Conservation (phyloP, 2,329 filamentous ascomycete genomes). For the Dothidotthia symphoricarpi region DNA sequence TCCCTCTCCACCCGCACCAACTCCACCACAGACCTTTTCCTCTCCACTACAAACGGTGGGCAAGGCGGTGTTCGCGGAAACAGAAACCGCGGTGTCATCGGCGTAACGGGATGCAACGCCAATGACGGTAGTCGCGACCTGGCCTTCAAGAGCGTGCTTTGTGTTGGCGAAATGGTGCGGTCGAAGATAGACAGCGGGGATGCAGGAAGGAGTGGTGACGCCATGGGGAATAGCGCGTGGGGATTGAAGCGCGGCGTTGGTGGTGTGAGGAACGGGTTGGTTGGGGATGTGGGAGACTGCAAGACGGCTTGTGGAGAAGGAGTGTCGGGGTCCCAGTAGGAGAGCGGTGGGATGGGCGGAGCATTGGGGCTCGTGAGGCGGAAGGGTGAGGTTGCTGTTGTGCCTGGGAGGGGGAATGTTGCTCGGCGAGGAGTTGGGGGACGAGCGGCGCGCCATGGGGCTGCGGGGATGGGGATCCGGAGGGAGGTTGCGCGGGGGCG, state of each 20-base stretch:
- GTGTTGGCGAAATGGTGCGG: conserved; percentile 8
- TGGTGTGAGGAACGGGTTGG: conserved; percentile 18
- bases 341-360: conserved; percentile 14
- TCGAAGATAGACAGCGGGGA: conserved; percentile 23
- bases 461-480: conserved; percentile 8
- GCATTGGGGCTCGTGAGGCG: not conserved
- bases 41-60: conserved; percentile 1
- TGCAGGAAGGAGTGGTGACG: conserved; percentile 15
- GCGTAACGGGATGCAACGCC: not conserved
- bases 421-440: conserved; percentile 16
- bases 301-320: too few relatives aligned
- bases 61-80: conserved; percentile 12
- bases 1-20: not conserved
- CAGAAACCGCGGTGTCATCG: conserved; percentile 13
- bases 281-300: conserved; percentile 8
- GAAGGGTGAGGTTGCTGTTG: conserved; percentile 1
- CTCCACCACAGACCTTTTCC: conserved; percentile 4
- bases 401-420: conserved; percentile 5
- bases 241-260: conserved; percentile 1
- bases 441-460: conserved; percentile 10
- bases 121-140: not conserved
- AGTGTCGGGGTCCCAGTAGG: conserved; percentile 19
- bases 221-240: conserved; percentile 1
- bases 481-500: conserved; percentile 15
- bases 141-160: conserved; percentile 2